A percentile compares a stretch with the other conserved stretches of the same genome.
These are phyloP conservation scores for Lotmaria passim DNA, from an alignment of 208 protist genomes.

Conservation along the genomic window DNA sequence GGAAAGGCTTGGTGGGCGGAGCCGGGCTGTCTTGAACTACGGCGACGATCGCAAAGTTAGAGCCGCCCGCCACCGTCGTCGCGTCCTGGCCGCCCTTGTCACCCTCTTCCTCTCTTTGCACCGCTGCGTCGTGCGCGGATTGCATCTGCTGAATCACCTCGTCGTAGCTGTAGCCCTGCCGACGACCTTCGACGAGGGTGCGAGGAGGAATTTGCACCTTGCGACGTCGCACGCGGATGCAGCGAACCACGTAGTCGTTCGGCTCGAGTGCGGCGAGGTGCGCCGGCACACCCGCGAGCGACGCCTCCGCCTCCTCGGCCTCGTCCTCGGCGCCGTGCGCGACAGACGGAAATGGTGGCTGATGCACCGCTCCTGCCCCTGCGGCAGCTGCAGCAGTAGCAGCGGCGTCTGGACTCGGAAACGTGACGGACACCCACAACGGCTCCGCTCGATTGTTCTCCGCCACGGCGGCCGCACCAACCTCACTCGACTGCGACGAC, in stretches of 20 bases:
- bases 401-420: constrained; percentile 19
- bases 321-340: constrained; percentile 9
- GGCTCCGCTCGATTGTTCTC: constrained; percentile 51
- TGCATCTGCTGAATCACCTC: constrained; percentile 60
- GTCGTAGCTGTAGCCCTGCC: constrained; percentile 67
- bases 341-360: not conserved
- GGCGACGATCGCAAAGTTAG: constrained; percentile 36
- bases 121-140: constrained; percentile 17
- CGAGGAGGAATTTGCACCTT: constrained; percentile 48
- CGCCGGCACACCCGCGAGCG: constrained; percentile 39
- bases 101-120: constrained; percentile 8
- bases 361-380: not conserved
- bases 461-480: not conserved
- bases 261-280: constrained; percentile 53
- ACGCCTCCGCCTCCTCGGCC: constrained; percentile 22
- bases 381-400: not conserved
- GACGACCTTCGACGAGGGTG: constrained; percentile 59
- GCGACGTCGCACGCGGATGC: constrained; percentile 53
- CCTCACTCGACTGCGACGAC: not conserved
- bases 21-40: constrained; percentile 38
- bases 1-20: constrained; percentile 72
- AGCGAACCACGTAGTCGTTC: constrained; percentile 54
- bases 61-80: not conserved
- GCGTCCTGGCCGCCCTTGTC: not conserved
- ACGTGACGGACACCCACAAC: constrained; percentile 55